These are phyloP conservation scores for Boletellus dicymbophilus DNA, from an alignment of 1,284 basidiomycete species.

Conservation along the genomic window DNA sequence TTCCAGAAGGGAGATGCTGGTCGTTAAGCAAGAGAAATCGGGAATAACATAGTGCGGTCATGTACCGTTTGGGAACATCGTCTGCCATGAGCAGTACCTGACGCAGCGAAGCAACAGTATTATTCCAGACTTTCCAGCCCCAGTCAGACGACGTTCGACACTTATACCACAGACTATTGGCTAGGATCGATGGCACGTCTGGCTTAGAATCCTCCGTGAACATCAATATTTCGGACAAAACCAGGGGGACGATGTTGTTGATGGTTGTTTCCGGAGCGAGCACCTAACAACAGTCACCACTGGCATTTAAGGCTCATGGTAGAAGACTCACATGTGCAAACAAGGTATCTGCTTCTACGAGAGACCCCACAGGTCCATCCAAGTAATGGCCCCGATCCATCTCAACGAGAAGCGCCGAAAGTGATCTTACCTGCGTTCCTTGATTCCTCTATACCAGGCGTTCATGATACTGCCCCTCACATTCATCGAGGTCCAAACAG, in stretches of 20 bases:
- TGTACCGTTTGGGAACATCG: conserved; percentile 45
- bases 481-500: conserved; percentile 78
- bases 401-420: conserved; percentile 61
- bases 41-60: conserved; percentile 64
- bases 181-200: conserved; percentile 67
- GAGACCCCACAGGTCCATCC: conserved; percentile 52
- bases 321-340: conserved; percentile 57
- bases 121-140: conserved; percentile 81
- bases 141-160: conserved; percentile 70
- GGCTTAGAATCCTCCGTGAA: conserved; percentile 56
- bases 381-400: conserved; percentile 63
- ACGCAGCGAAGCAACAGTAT: conserved; percentile 67
- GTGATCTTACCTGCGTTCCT: conserved; percentile 61
- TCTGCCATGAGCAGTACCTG: conserved; percentile 59
- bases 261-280: conserved; percentile 46
- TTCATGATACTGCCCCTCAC: conserved; percentile 53
- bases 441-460: conserved; percentile 59
- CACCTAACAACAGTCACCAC: conserved; percentile 35
- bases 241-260: conserved; percentile 53
- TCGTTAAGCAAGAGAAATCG: conserved; percentile 71
- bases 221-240: conserved; percentile 66
- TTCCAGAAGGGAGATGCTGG: conserved; percentile 68
- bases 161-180: conserved; percentile 76
- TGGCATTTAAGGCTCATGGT: background rate
- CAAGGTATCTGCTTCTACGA: conserved; percentile 56